Percentiles rank a stretch among this genome's conserved stretches.
These are phyloP conservation scores for Halophytophthora batemanensis DNA, from an alignment of 352 stramenopile genomes.

Conservation along the genomic window DNA sequence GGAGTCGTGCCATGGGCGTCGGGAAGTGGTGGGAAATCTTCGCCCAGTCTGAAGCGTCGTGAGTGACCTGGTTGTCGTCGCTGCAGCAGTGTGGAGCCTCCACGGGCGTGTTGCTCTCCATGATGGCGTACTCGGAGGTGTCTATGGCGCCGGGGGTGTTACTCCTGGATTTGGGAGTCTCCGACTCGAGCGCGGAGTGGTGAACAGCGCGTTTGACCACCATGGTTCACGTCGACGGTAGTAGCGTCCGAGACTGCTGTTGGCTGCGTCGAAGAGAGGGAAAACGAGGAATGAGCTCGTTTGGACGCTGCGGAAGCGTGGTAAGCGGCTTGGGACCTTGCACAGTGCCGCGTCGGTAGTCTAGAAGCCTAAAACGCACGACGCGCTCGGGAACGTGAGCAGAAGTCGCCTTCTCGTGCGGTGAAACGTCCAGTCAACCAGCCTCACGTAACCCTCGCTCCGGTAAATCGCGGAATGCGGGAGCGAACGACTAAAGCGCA, in stretches of 20 bases:
- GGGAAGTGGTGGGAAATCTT: not conserved
- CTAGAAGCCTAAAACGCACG: too few species aligned
- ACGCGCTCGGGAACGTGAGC: too few species aligned
- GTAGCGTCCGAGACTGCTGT: not conserved
- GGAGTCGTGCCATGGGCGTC: not conserved
- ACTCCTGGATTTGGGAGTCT: slow-evolving; percentile 1
- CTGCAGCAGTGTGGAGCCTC: slow-evolving; percentile 17
- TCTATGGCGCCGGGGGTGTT: slow-evolving; percentile 13
- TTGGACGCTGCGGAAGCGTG: too few species aligned
- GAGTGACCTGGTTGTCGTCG: not conserved
- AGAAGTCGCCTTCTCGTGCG: too few species aligned
- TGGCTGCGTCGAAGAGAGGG: not conserved
- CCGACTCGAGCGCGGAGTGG: not conserved
- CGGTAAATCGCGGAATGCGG: too few species aligned
- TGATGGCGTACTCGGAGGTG: slow-evolving; percentile 14
- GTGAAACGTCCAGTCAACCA: too few species aligned
- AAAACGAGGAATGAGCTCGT: not conserved
- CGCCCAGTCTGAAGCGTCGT: not conserved
- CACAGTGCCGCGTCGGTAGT: too few species aligned
- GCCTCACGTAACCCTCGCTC: too few species aligned
- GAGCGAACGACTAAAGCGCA: too few species aligned
- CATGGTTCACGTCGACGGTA: slow-evolving; percentile 2
- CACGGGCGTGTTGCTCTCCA: slow-evolving; percentile 24
- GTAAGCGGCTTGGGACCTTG: too few species aligned
- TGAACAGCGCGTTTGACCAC: slow-evolving; percentile 6